phyloP scores from a whole-genome alignment of 441 rosid genomes.

The Croton setiger region DNA sequence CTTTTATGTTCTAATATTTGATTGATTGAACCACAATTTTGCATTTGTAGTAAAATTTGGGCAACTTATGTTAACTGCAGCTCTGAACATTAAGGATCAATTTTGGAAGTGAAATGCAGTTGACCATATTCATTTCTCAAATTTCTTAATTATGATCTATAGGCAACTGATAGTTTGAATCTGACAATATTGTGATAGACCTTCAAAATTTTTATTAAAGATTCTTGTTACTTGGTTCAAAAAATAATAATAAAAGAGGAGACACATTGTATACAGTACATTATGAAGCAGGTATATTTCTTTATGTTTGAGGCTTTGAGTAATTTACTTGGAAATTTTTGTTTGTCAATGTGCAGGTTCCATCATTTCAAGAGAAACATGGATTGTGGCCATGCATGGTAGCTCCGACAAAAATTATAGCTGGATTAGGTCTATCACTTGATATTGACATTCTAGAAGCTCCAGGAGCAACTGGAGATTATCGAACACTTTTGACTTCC shows the following conservation, averaged over 20 bases:
- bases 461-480: conserved; percentile 89
- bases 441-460: conserved; percentile 90
- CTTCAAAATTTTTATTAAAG: background rate
- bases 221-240: background rate
- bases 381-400: conserved; percentile 96
- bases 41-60: too few relatives aligned
- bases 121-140: background rate
- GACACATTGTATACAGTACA: background rate
- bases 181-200: background rate
- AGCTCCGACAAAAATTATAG: conserved; percentile 96
- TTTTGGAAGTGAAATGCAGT: background rate
- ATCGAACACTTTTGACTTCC: conserved; percentile 79
- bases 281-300: background rate
- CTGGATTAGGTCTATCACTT: conserved; percentile 93
- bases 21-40: too few relatives aligned
- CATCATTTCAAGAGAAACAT: conserved; percentile 68
- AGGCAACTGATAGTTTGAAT: background rate
- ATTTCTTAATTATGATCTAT: background rate
- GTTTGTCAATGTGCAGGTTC: conserved; percentile 46
- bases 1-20: too few relatives aligned
- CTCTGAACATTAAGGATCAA: background rate
- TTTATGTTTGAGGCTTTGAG: background rate
- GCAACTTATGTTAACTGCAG: too few relatives aligned
- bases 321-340: conserved; percentile 4
- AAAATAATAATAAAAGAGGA: background rate